Percentiles rank a stretch among this genome's conserved stretches.
phyloP scores from a whole-genome alignment of 208 protist species.

The Sergeia podlipaevii region DNA sequence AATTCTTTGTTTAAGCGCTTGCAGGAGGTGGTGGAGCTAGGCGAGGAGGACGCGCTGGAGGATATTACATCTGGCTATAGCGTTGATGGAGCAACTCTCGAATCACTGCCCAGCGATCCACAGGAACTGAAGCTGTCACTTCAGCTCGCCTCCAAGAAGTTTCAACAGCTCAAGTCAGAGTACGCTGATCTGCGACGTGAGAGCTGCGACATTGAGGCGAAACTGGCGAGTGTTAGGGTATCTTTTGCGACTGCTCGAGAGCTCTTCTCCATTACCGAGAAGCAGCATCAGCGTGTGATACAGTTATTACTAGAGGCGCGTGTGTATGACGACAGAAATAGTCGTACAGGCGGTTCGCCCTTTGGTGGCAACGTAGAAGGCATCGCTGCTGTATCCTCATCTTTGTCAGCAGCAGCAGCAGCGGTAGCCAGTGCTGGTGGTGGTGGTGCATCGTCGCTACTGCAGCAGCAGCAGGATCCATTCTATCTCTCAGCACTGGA shows the following conservation, averaged over 20 bases:
- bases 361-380: too few relatives aligned
- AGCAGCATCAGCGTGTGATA: slow-evolving; percentile 22
- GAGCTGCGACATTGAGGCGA: slow-evolving; percentile 27
- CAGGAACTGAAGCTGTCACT: slow-evolving; percentile 7
- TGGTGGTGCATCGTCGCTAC: too few relatives aligned
- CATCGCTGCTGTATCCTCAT: too few relatives aligned
- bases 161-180: slow-evolving; percentile 12
- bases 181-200: slow-evolving; percentile 27
- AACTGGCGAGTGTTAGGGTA: slow-evolving; percentile 19
- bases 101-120: slow-evolving; percentile 6
- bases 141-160: slow-evolving; percentile 1
- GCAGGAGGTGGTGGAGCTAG: slow-evolving; percentile 29
- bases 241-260: slow-evolving; percentile 23
- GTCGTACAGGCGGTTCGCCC: background rate
- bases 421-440: too few relatives aligned
- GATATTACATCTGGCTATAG: background rate
- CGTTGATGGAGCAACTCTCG: background rate
- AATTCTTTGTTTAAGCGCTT: slow-evolving; percentile 23
- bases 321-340: background rate
- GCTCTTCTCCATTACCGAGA: slow-evolving; percentile 17
- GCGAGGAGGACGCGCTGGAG: slow-evolving; percentile 13
- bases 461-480: too few relatives aligned
- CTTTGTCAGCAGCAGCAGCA: too few relatives aligned
- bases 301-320: slow-evolving; percentile 22
- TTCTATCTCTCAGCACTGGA: slow-evolving; percentile 25